Conservation (phyloP, 805 yeast genomes). For the Candida vaughaniae region DNA sequence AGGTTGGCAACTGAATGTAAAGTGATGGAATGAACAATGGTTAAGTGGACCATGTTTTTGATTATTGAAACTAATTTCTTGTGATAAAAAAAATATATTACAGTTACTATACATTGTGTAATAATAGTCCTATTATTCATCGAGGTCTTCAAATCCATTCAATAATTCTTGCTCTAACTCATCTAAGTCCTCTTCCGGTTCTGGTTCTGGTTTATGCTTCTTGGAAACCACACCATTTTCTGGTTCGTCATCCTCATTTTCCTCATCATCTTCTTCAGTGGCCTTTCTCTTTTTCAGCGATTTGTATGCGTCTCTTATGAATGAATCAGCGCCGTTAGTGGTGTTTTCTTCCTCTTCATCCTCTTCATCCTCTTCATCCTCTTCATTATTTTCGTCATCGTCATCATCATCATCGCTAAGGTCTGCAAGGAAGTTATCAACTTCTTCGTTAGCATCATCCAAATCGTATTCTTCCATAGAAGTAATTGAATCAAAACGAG, state of each 20-base stretch:
- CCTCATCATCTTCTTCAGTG: slow-evolving; percentile 17
- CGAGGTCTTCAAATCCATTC: slow-evolving; percentile 43
- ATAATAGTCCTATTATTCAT: slow-evolving; percentile 6
- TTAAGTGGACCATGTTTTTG: no score
- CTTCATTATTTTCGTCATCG: slow-evolving; percentile 20
- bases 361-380: slow-evolving; percentile 21
- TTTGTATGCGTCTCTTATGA: slow-evolving; percentile 25
- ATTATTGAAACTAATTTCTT: no score
- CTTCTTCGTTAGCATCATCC: slow-evolving; percentile 44
- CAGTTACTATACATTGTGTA: slow-evolving; percentile 6
- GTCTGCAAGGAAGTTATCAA: slow-evolving; percentile 48
- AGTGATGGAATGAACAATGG: no score
- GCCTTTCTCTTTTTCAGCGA: slow-evolving; percentile 16
- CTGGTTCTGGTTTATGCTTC: not conserved
- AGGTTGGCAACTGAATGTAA: no score
- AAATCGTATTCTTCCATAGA: slow-evolving; percentile 37
- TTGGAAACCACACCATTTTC: slow-evolving; percentile 16
- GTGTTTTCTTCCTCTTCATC: no score
- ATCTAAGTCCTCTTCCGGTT: slow-evolving; percentile 30
- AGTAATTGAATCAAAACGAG: slow-evolving; percentile 32
- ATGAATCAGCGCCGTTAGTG: slow-evolving; percentile 26
- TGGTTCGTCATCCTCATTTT: slow-evolving; percentile 17
- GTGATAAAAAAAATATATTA: no score
- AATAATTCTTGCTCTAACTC: slow-evolving; percentile 51
- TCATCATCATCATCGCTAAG: slow-evolving; percentile 27